These are phyloP conservation scores for Primulina eburnea DNA, from an alignment of 257 asterid species.

Conservation along the genomic window DNA sequence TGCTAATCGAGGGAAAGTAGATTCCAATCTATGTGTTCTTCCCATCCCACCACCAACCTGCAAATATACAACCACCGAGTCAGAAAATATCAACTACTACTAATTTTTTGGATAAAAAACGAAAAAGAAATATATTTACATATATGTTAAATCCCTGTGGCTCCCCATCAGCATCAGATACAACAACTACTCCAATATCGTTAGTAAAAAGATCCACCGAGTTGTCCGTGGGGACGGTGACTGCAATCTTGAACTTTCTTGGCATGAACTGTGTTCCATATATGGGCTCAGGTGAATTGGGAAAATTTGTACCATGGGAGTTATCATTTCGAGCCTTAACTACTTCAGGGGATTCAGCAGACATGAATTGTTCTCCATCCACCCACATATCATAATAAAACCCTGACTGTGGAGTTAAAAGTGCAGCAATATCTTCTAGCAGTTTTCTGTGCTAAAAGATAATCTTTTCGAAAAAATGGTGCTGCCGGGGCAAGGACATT, in stretches of 20 bases:
- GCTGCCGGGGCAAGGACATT: conserved; percentile 98
- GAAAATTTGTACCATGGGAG: conserved; percentile 86
- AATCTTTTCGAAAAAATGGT: conserved; percentile 62
- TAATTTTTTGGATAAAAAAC: too few species aligned
- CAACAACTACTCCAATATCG: conserved; percentile 84
- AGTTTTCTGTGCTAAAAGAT: conserved; percentile 89
- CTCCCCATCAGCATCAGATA: conserved; percentile 77
- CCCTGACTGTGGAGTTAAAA: conserved; percentile 94
- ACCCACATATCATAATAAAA: conserved; percentile 99
- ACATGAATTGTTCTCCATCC: conserved; percentile 80
- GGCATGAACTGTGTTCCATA: conserved; percentile 98
- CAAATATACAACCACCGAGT: conserved; percentile 7
- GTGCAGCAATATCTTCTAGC: conserved; percentile 91
- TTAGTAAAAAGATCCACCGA: conserved; percentile 92
- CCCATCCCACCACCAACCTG: conserved; percentile 99
- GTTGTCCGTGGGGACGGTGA: conserved; percentile 89
- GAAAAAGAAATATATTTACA: conserved; percentile 40
- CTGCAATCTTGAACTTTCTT: conserved; percentile 94
- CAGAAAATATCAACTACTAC: too few species aligned
- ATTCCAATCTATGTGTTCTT: conserved; percentile 83
- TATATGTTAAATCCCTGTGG: conserved; percentile 92
- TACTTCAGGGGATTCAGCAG: conserved; percentile 93
- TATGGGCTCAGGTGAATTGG: conserved; percentile 90
- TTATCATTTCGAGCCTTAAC: conserved; percentile 85
- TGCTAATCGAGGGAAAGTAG: conserved; percentile 84